Percentiles rank a stretch among this genome's conserved stretches.
Conservation (phyloP, 23 red algal species). For the Cyanidiococcus yangmingshanensis region DNA sequence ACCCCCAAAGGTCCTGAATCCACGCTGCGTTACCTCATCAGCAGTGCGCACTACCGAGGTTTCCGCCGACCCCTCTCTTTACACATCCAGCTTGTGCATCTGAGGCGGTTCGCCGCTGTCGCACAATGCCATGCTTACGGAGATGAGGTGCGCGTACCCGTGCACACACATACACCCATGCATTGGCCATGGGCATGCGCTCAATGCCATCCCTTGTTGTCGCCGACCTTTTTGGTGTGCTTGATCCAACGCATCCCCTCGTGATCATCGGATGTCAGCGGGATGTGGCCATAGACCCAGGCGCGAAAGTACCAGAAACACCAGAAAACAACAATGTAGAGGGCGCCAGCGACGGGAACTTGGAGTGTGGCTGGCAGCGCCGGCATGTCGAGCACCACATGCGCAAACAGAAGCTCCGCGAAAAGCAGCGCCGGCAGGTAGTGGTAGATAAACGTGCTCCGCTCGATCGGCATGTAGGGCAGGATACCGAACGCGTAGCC, state of each 20-base stretch:
- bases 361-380: not conserved
- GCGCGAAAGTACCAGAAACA: conserved; percentile 21
- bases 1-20: not conserved
- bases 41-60: not conserved
- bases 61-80: not conserved
- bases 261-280: conserved; percentile 10
- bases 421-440: conserved; percentile 66
- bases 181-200: too few relatives aligned
- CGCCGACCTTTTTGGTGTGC: not conserved
- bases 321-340: conserved; percentile 16
- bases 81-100: not conserved
- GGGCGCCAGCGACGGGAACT: not conserved
- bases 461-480: conserved; percentile 60
- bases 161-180: not conserved
- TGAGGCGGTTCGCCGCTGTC: not conserved
- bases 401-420: conserved; percentile 50
- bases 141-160: not conserved
- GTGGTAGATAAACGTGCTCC: conserved; percentile 88
- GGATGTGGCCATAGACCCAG: conserved; percentile 19
- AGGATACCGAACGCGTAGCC: conserved; percentile 58
- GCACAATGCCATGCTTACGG: not conserved
- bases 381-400: conserved; percentile 29
- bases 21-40: not conserved
- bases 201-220: conserved; percentile 20
- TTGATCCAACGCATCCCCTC: conserved; percentile 18